Evolutionary conservation across 2,329 filamentous ascomycete genomes (phyloP).

Genomic region (Fusarium palustre): DNA sequence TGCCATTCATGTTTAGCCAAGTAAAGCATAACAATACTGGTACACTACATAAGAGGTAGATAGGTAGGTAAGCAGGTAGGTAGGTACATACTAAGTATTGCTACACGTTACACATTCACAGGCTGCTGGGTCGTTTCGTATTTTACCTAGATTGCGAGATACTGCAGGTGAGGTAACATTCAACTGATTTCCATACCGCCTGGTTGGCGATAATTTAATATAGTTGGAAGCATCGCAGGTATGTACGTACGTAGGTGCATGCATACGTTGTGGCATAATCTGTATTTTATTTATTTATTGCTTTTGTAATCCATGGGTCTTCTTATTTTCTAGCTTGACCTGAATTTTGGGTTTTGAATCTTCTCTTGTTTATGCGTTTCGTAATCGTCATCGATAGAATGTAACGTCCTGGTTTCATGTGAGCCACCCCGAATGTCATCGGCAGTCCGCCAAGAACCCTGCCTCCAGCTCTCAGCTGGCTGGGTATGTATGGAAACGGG

Average conservation of each 20-base stretch:
- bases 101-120: not conserved
- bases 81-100: no score
- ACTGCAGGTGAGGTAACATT: not conserved
- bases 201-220: no score
- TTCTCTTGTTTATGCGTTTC: conserved; percentile 24
- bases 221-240: not conserved
- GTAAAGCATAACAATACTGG: not conserved
- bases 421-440: conserved; percentile 39
- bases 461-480: conserved; percentile 35
- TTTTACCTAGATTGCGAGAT: not conserved
- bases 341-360: conserved; percentile 5
- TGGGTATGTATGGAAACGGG: conserved; percentile 13
- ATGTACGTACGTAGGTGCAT: not conserved
- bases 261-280: not conserved
- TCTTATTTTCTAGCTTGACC: not conserved
- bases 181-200: no score
- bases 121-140: not conserved
- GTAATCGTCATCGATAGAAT: conserved; percentile 32
- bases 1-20: not conserved
- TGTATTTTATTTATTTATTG: not conserved
- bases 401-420: conserved; percentile 37
- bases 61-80: not conserved
- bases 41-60: not conserved
- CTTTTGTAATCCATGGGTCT: not conserved
- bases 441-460: conserved; percentile 31